Evolutionary conservation across 176 grass and related monocot species (phyloP).

Genomic region (Canna indica): DNA sequence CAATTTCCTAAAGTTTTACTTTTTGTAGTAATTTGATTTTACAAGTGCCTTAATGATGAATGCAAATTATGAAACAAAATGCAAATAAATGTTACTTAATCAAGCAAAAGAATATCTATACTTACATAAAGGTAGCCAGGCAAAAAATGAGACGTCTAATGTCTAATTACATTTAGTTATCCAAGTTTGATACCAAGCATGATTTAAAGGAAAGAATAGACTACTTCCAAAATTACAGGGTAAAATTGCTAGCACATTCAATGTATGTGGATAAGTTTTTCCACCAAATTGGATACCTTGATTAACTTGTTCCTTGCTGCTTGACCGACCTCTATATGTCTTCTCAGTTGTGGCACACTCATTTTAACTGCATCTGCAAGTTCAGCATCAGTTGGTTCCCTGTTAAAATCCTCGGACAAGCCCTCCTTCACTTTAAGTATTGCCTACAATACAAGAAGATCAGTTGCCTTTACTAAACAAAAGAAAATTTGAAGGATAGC

Average conservation of each 20-base stretch:
- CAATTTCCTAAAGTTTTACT: not conserved
- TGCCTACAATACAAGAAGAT: conserved; percentile 2
- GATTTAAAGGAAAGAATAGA: too few relatives aligned
- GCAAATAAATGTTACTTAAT: not conserved
- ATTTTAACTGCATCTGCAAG: conserved; percentile 10
- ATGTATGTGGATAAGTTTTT: too few relatives aligned
- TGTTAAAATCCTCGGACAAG: conserved; percentile 16
- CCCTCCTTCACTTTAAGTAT: conserved; percentile 12
- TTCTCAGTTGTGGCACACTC: conserved; percentile 16
- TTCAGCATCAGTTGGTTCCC: conserved; percentile 15
- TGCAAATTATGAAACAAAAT: not conserved
- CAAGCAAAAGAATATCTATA: too few relatives aligned
- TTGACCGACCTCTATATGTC: conserved; percentile 4
- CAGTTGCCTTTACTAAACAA: not conserved
- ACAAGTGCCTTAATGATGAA: not conserved
- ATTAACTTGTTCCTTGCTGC: conserved; percentile 26
- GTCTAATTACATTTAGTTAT: too few relatives aligned
- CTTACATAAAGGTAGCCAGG: too few relatives aligned
- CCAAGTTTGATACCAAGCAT: too few relatives aligned
- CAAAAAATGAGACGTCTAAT: too few relatives aligned
- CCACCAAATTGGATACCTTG: conserved; percentile 16
- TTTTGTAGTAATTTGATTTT: not conserved
- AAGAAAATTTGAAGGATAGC: not conserved
- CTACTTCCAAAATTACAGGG: too few relatives aligned
- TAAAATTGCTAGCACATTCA: too few relatives aligned